phyloP scores from a whole-genome alignment of 2,329 filamentous ascomycete genomes.

The Parafenestella ontariensis region DNA sequence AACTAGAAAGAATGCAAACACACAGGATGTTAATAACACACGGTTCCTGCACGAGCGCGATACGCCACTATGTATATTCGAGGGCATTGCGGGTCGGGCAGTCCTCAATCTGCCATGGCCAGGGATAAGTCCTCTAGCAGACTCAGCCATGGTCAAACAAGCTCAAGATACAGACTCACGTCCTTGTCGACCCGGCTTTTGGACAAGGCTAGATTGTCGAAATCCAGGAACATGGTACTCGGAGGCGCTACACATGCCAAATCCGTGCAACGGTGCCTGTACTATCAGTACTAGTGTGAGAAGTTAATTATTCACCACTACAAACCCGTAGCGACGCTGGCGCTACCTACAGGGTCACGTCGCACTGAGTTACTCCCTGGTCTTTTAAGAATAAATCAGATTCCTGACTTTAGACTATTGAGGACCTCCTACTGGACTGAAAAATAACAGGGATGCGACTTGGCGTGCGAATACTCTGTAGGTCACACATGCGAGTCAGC shows the following conservation, averaged over 20 bases:
- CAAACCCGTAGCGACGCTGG: too few species aligned
- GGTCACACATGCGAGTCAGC: too few species aligned
- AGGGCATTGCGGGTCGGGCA: slow-evolving; percentile 19
- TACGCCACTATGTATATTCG: slow-evolving; percentile 20
- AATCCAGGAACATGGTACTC: slow-evolving; percentile 21
- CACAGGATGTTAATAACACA: slow-evolving; percentile 15
- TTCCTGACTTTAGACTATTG: too few species aligned
- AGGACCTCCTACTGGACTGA: too few species aligned
- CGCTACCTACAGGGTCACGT: too few species aligned
- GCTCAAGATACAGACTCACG: slow-evolving; percentile 15
- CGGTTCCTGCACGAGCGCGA: background rate
- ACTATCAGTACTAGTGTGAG: slow-evolving; percentile 29
- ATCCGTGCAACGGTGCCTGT: slow-evolving; percentile 16
- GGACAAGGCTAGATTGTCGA: slow-evolving; percentile 14
- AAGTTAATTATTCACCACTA: slow-evolving; percentile 35
- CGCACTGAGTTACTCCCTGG: too few species aligned
- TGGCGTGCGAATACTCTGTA: too few species aligned
- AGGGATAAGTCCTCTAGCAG: slow-evolving; percentile 12
- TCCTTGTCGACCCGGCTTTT: slow-evolving; percentile 13
- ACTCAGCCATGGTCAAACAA: slow-evolving; percentile 13
- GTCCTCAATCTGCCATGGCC: slow-evolving; percentile 27
- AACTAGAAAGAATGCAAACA: slow-evolving; percentile 19
- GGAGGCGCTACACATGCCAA: slow-evolving; percentile 22
- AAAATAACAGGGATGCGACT: too few species aligned
- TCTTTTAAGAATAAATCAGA: too few species aligned